phyloP scores from a whole-genome alignment of 2,329 filamentous ascomycete genomes.

The Fusarium lateritium region DNA sequence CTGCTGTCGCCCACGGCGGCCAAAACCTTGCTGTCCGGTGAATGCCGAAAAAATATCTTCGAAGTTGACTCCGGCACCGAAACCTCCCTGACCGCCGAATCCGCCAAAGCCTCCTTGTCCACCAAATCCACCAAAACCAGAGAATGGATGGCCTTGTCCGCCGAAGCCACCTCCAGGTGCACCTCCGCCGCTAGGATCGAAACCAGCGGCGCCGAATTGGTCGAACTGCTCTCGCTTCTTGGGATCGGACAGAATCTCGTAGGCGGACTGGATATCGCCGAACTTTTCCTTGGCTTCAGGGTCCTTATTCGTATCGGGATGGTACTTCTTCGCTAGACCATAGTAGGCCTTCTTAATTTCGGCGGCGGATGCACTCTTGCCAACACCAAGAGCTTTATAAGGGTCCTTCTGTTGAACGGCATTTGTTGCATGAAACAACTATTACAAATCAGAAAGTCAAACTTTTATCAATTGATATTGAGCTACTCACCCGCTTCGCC shows the following conservation, averaged over 20 bases:
- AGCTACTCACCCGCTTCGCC: constrained; percentile 51
- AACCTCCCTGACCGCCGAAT: constrained; percentile 70
- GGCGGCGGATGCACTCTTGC: constrained; percentile 81
- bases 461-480: constrained; percentile 12
- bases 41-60: constrained; percentile 96
- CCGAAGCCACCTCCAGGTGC: constrained; percentile 73
- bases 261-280: constrained; percentile 90
- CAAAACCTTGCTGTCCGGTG: constrained; percentile 70
- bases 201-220: constrained; percentile 88
- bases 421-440: constrained; percentile 75
- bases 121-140: constrained; percentile 61
- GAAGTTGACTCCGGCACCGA: constrained; percentile 90
- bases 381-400: constrained; percentile 88
- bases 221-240: constrained; percentile 95
- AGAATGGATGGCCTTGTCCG: constrained; percentile 76
- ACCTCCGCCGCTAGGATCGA: constrained; percentile 79
- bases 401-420: constrained; percentile 78
- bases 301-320: constrained; percentile 98
- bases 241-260: constrained; percentile 92
- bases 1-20: constrained; percentile 62
- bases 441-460: constrained; percentile 39
- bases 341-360: constrained; percentile 99
- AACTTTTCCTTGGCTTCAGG: constrained; percentile 94
- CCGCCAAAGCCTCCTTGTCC: constrained; percentile 40
- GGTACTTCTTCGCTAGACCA: constrained; percentile 95